A percentile compares a stretch with the other conserved stretches of the same genome.
phyloP scores from a whole-genome alignment of 345 rosid species.

The Eucalyptus curtisii region DNA sequence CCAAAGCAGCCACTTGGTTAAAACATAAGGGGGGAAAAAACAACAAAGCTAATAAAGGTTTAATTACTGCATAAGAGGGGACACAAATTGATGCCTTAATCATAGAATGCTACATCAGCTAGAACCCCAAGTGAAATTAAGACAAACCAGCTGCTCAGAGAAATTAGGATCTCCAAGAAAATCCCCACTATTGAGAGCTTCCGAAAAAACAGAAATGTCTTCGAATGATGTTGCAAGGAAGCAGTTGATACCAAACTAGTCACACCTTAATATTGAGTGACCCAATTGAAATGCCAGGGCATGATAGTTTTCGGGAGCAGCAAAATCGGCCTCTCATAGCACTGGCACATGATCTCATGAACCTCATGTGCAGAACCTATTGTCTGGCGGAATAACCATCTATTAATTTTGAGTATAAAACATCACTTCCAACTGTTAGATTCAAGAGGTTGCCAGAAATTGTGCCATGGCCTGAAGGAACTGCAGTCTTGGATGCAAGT shows the following conservation, averaged over 20 bases:
- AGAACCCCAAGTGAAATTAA: not conserved
- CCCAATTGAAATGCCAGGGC: not conserved
- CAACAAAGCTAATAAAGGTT: not conserved
- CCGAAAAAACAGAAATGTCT: not conserved
- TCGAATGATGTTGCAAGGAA: not conserved
- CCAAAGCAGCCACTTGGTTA: not conserved
- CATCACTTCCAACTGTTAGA: not conserved
- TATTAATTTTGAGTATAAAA: not conserved
- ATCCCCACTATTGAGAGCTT: not conserved
- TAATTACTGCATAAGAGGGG: not conserved
- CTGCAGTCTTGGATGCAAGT: not conserved
- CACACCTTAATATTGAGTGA: not conserved
- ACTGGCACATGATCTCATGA: not conserved
- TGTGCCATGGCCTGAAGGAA: not conserved
- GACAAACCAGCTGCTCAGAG: not conserved
- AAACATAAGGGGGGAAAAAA: not conserved
- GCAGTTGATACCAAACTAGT: not conserved
- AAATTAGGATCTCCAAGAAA: not conserved
- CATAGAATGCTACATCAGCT: not conserved
- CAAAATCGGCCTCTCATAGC: not conserved
- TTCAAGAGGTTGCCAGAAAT: not conserved
- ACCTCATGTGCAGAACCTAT: not conserved
- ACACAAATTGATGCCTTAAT: not conserved
- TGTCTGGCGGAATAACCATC: not conserved
- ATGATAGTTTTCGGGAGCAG: not conserved